Percentiles rank a stretch among this genome's conserved stretches.
phyloP scores from a whole-genome alignment of 371 early-diverging fungal genomes.

The Spraguea lophii region DNA sequence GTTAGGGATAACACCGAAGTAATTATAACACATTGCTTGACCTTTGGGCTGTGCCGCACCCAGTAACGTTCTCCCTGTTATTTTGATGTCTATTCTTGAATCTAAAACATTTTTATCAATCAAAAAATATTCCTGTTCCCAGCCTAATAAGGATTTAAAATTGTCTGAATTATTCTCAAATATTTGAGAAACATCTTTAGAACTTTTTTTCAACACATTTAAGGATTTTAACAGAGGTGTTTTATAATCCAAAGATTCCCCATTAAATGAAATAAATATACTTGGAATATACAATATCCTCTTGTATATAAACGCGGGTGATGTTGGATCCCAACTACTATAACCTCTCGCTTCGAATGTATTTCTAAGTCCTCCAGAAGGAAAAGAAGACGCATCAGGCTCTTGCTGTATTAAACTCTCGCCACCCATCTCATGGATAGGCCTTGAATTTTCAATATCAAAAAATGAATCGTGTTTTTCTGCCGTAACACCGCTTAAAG shows the following conservation, averaged over 20 bases:
- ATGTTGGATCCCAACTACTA: slow-evolving; percentile 84
- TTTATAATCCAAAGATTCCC: slow-evolving; percentile 88
- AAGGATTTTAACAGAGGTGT: slow-evolving; percentile 70
- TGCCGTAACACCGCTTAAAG: slow-evolving; percentile 80
- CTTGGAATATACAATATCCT: slow-evolving; percentile 73
- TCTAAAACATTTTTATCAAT: slow-evolving; percentile 69
- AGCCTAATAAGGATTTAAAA: slow-evolving; percentile 68
- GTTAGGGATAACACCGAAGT: slow-evolving; percentile 80
- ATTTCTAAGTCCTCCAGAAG: slow-evolving; percentile 79
- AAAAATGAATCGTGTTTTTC: slow-evolving; percentile 93
- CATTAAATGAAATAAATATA: slow-evolving; percentile 86
- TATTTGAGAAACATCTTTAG: slow-evolving; percentile 54
- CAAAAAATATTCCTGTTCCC: slow-evolving; percentile 89
- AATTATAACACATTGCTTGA: slow-evolving; percentile 90
- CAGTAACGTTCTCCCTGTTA: slow-evolving; percentile 68
- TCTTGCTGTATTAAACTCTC: slow-evolving; percentile 80
- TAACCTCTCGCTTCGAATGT: slow-evolving; percentile 94
- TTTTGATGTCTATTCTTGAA: slow-evolving; percentile 76
- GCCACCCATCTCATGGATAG: slow-evolving; percentile 77
- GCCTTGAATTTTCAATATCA: slow-evolving; percentile 58
- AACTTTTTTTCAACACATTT: slow-evolving; percentile 57
- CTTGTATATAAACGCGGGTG: slow-evolving; percentile 74
- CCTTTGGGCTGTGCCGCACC: slow-evolving; percentile 71
- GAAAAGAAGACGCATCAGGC: slow-evolving; percentile 94
- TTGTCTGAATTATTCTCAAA: slow-evolving; percentile 43